phyloP scores from a whole-genome alignment of 768 basidiomycete species.

The Russula abietina region DNA sequence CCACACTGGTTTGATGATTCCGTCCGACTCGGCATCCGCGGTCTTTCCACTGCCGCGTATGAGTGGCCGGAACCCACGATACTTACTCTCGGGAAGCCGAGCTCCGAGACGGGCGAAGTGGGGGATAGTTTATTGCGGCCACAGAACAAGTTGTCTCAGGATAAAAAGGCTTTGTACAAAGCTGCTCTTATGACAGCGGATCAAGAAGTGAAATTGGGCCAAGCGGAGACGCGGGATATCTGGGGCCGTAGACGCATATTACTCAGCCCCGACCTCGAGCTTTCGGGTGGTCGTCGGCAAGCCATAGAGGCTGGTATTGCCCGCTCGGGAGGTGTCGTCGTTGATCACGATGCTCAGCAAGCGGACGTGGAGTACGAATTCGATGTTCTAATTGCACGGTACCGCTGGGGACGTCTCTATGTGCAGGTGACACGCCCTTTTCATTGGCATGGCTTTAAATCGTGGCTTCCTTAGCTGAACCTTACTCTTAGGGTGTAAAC shows the following conservation, averaged over 20 bases:
- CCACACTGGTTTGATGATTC: slow-evolving; percentile 92
- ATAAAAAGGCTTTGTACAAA: slow-evolving; percentile 35
- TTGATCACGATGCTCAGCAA: slow-evolving; percentile 36
- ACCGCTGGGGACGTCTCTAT: slow-evolving; percentile 63
- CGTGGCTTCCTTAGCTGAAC: not conserved
- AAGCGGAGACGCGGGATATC: slow-evolving; percentile 34
- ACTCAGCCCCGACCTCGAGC: slow-evolving; percentile 52
- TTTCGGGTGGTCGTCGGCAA: slow-evolving; percentile 42
- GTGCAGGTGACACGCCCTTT: slow-evolving; percentile 42
- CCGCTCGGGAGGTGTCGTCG: slow-evolving; percentile 51
- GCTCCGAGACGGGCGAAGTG: slow-evolving; percentile 22
- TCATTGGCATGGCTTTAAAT: no score
- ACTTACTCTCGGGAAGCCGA: slow-evolving; percentile 33
- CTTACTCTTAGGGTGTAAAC: slow-evolving; percentile 49
- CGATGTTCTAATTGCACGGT: slow-evolving; percentile 72
- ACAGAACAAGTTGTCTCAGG: slow-evolving; percentile 32
- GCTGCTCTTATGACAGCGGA: slow-evolving; percentile 29
- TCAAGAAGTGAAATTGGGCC: slow-evolving; percentile 22
- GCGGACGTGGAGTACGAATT: slow-evolving; percentile 41
- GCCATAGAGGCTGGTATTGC: slow-evolving; percentile 57
- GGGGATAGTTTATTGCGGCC: slow-evolving; percentile 27
- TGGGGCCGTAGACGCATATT: slow-evolving; percentile 60
- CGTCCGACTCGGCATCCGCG: slow-evolving; percentile 45
- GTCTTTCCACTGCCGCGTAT: slow-evolving; percentile 50
- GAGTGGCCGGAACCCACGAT: slow-evolving; percentile 70